Conservation (phyloP, 2,329 filamentous ascomycete species). For the Aspergillus udagawae region DNA sequence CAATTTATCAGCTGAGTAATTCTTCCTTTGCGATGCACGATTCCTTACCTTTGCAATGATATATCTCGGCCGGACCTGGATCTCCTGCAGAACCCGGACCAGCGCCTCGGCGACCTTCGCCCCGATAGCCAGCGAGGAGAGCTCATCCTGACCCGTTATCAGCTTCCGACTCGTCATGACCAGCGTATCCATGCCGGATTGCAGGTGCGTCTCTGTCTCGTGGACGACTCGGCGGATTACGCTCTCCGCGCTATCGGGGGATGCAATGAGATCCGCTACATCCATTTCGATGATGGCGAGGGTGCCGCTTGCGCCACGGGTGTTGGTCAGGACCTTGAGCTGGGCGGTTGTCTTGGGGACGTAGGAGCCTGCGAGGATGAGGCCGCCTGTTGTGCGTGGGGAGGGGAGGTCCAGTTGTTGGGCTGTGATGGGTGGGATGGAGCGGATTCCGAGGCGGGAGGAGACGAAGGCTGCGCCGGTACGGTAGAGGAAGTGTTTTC, state of each 20-base stretch:
- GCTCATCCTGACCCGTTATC: conserved; percentile 47
- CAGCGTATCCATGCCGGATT: conserved; percentile 49
- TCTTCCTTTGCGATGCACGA: conserved; percentile 45
- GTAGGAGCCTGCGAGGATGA: conserved; percentile 56
- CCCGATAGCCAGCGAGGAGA: conserved; percentile 53
- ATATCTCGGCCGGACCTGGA: conserved; percentile 51
- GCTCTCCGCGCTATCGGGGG: conserved; percentile 21
- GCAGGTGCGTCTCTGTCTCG: conserved; percentile 40
- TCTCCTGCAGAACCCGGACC: conserved; percentile 46
- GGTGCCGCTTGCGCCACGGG: conserved; percentile 31
- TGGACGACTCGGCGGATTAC: conserved; percentile 22
- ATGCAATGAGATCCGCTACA: conserved; percentile 47
- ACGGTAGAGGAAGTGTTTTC: conserved; percentile 45
- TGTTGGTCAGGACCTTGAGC: conserved; percentile 41
- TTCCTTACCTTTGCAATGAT: conserved; percentile 50
- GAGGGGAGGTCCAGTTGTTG: conserved; percentile 39
- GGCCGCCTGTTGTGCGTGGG: conserved; percentile 40
- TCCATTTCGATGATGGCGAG: conserved; percentile 47
- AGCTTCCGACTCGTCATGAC: conserved; percentile 58
- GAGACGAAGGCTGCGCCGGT: conserved; percentile 48
- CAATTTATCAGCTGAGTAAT: not conserved
- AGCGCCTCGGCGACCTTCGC: conserved; percentile 49
- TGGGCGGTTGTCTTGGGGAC: conserved; percentile 59
- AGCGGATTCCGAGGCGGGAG: conserved; percentile 50
- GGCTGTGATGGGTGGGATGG: conserved; percentile 50